Base-by-base conservation (phyloP, 176 grass and related monocot genomes). In the Thinopyrum elongatum region DNA sequence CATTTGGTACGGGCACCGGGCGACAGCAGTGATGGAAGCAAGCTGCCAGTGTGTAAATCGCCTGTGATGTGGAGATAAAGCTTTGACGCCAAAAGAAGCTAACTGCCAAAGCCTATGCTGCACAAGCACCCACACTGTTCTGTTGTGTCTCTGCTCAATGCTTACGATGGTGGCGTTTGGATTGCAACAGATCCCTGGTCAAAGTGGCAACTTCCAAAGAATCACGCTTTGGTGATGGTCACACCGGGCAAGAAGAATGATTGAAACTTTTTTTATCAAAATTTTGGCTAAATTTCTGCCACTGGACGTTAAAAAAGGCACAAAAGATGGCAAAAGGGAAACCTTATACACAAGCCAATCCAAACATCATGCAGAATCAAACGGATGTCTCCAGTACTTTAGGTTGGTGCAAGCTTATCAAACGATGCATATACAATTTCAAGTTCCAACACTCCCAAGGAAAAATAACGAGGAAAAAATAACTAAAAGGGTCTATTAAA, bases 1-100 rank as follows among this genome's bases (percentile, higher is more conserved):
- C 81, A 83, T 57, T n/a, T 76, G 76, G 77, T 83, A 84, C 87
- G 58, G 81, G 10, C 81, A 27, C 28, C 33, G 73, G 42, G 47
- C 25, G 75, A 38, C 67, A 75, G 60, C 21, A 9, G 76, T 76
- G 38, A 90, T 44, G 67, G 59, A 76, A 77, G 89, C 84, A 67
- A 66, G 74, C 75, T 46, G 81, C 36, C 59, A 60, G 72, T 84
- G 67, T 69, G 81, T 84, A 76, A 77, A 69, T 80, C 73, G 28
- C 44, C 46, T 39, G 81, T 76, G 80, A 80, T 84, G 85, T 70
- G 59, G 79, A 67, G 68, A 46, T 46, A 46, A 46, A 12, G 3
- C 42, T 46, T 46, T 11, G 12, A 0, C 12, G 44, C 75, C 80
- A 65, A 74, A 83, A 79, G 33, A 83, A 72, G 84, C 66, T 60